Percentiles rank a stretch among this genome's conserved stretches.
Conservation (phyloP, 176 grass and related monocot genomes). For the Oryza nivara region DNA sequence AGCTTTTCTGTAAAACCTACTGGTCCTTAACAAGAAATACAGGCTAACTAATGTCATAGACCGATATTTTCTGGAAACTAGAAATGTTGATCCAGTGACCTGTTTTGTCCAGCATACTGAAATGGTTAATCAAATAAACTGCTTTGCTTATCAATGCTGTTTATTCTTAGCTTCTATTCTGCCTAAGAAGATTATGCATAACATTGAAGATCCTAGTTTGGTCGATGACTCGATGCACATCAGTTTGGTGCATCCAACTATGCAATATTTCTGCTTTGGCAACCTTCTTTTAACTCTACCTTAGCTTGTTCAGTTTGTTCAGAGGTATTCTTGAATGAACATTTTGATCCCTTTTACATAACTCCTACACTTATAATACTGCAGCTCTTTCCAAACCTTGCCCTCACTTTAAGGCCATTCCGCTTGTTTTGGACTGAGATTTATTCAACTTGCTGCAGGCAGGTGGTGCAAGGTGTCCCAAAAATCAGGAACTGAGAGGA, state of each 20-base stretch:
- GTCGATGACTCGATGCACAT: background rate
- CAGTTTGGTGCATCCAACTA: background rate
- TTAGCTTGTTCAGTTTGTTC: background rate
- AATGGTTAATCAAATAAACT: background rate
- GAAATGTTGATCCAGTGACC: background rate
- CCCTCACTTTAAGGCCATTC: background rate
- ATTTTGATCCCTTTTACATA: background rate
- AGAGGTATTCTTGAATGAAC: background rate
- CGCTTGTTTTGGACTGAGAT: background rate
- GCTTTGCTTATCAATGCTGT: background rate
- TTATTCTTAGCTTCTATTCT: background rate
- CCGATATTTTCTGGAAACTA: background rate
- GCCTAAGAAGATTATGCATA: background rate
- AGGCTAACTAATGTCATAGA: background rate
- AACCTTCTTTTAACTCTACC: background rate
- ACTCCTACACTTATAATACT: background rate
- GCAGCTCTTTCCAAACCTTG: background rate
- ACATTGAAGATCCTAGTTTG: background rate
- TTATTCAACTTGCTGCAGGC: background rate
- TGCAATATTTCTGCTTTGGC: background rate
- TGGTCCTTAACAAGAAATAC: conserved; percentile 1
- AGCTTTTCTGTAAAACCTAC: background rate
- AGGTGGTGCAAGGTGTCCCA: background rate
- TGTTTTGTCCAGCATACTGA: background rate
- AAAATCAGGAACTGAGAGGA: conserved; percentile 34